Percentiles rank a stretch among this genome's conserved stretches.
Conservation (phyloP, 108 stramenopile genomes). For the Pseudonitzschia multistriata region DNA sequence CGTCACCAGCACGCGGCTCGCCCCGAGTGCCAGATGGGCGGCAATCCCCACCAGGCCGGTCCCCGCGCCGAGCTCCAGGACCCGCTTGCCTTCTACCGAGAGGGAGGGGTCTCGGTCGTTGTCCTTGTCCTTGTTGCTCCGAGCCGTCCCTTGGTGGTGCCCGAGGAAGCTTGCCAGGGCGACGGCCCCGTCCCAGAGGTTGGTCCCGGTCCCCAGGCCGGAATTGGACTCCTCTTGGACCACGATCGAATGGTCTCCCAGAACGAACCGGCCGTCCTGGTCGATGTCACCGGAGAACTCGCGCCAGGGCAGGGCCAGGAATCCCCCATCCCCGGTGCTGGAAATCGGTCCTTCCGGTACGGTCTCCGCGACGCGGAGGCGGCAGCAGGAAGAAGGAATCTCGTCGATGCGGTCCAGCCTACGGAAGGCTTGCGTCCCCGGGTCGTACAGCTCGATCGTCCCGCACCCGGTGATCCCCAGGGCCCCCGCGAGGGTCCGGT, state of each 20-base stretch:
- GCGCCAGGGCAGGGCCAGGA: constrained; percentile 8
- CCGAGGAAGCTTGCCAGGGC: constrained; percentile 34
- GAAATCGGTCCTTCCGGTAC: neutral
- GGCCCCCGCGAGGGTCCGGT: neutral
- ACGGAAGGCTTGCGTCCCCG: neutral
- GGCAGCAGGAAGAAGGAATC: constrained; percentile 1
- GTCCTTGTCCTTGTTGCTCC: neutral
- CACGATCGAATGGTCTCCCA: neutral
- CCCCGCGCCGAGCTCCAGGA: constrained; percentile 70
- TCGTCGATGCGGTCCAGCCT: neutral
- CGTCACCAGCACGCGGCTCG: constrained; percentile 55
- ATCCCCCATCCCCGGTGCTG: neutral
- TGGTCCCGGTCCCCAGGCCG: constrained; percentile 51
- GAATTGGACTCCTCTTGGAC: constrained; percentile 2
- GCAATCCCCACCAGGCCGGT: constrained; percentile 69
- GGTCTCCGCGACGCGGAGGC: neutral
- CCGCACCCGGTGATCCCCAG: neutral
- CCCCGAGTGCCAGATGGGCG: constrained; percentile 40
- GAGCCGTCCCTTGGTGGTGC: neutral
- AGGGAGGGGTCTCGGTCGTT: neutral
- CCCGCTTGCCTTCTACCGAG: constrained; percentile 35
- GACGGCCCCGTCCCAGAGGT: constrained; percentile 75
- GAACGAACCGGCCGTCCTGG: neutral
- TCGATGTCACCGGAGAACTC: constrained; percentile 7
- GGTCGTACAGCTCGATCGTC: neutral